Base-by-base conservation (phyloP, 129 eudicot species). In the Flaveria sonorensis region DNA sequence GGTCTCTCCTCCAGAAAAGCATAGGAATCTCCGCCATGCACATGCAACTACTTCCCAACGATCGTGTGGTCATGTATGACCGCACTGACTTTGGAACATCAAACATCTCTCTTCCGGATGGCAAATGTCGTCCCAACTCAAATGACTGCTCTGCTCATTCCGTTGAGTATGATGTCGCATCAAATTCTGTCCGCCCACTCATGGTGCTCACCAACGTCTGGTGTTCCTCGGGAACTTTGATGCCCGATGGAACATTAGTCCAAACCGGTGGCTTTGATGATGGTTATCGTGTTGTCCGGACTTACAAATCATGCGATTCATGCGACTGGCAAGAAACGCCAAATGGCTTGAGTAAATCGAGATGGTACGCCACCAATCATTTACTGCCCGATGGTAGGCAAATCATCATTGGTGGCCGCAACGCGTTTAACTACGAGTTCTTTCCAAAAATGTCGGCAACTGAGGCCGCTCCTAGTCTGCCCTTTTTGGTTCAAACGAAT, bases 311-410 rank as follows among this genome's bases (percentile, higher is more conserved):
- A 0, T 86, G 89, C 64, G 23, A 13, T 9, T 52, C 55, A 0
- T 86, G 96, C 19, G 96, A 90, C 11, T 90, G 96, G 96, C 21
- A 73, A 57, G 96, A 90, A 68, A 63, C 69, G 2, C 61, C 36
- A 0, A 12, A 32, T 4, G 85, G 75, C 20, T 71, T 90, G 47
- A 14, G 70, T 12, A 75, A 50, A 36, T 53, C 81, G 4, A 72
- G 96, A 67, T 91, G 95, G 97, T 91, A 91, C 23, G 86, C 92
- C 1, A 81, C 90, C 20, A 83, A 89, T 53, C 95, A 91, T 8
- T 51, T 85, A 12, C 69, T 91, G 65, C 95, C 95, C 0, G 90
- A 85, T 10, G 97, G 95, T 0, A 55, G 87, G 14, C 85, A 81
- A 60, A 85, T 91, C 10, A 77, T 88, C 18, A 68, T 91, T 18